phyloP scores from a whole-genome alignment of 148 eudicot genomes.

The Camellia sinensis region DNA sequence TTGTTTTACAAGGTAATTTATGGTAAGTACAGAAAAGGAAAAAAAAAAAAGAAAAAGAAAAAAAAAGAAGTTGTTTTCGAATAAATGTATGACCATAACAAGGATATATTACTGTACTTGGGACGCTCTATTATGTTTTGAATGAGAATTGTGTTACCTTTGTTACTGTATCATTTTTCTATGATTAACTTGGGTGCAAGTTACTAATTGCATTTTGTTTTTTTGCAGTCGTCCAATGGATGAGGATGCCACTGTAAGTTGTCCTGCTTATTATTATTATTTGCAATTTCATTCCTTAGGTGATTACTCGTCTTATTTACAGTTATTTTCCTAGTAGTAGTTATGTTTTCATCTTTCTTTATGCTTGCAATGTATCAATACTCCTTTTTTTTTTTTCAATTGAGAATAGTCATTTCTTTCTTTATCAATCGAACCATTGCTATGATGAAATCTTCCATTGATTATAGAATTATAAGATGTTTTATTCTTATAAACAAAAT shows the following conservation, averaged over 20 bases:
- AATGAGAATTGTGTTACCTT: too few relatives aligned
- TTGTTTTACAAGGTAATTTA: background rate
- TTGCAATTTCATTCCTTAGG: background rate
- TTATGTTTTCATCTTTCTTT: background rate
- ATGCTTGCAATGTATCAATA: background rate
- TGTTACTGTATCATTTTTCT: background rate
- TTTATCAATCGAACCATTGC: background rate
- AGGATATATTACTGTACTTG: background rate
- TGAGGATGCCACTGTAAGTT: constrained; percentile 64
- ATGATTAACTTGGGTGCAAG: background rate
- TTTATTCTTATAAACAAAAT: background rate
- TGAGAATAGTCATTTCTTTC: background rate
- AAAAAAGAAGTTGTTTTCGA: too few relatives aligned
- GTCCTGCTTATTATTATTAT: background rate
- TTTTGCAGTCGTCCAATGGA: constrained; percentile 66
- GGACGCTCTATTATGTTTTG: too few relatives aligned
- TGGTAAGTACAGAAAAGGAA: background rate
- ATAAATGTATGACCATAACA: too few relatives aligned
- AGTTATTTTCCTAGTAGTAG: background rate
- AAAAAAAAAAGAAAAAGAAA: background rate
- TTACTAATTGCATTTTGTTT: background rate
- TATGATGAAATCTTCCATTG: background rate
- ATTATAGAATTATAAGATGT: background rate
- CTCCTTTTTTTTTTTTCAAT: background rate
- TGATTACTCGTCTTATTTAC: background rate